Percentiles rank a stretch among this genome's conserved stretches.
Evolutionary conservation across 352 stramenopile species (phyloP).

Genomic region (Plasmopara viticola): DNA sequence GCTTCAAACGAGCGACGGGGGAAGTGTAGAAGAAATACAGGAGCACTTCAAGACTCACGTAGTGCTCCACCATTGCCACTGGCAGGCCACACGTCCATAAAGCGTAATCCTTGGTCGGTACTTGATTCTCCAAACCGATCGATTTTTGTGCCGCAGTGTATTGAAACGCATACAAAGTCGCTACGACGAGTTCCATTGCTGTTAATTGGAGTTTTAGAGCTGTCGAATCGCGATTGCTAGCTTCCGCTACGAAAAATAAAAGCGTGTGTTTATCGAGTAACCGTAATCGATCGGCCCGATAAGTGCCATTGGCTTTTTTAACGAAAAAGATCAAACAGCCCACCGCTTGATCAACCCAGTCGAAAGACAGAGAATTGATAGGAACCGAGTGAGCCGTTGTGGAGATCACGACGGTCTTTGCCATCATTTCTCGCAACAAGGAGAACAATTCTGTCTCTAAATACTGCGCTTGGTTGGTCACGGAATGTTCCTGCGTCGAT

Average conservation of each 20-base stretch:
- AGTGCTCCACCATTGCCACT: constrained; percentile 25
- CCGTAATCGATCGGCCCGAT: constrained; percentile 23
- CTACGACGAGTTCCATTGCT: constrained; percentile 22
- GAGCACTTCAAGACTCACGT: constrained; percentile 26
- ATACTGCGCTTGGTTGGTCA: constrained; percentile 4
- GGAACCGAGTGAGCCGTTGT: constrained; percentile 6
- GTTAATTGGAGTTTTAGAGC: constrained; percentile 13
- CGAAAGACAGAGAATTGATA: background rate
- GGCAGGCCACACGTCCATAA: constrained; percentile 23
- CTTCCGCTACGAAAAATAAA: constrained; percentile 28
- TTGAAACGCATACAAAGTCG: constrained; percentile 23
- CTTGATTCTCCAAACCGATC: background rate
- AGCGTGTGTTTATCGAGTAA: constrained; percentile 26
- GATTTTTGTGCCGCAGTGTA: constrained; percentile 3
- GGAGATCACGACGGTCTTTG: constrained; percentile 33
- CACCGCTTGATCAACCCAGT: constrained; percentile 28
- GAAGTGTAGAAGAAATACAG: constrained; percentile 32
- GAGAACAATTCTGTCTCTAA: constrained; percentile 31
- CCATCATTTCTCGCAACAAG: constrained; percentile 42
- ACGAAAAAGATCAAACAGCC: constrained; percentile 31
- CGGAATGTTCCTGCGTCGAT: constrained; percentile 5
- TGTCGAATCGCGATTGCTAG: constrained; percentile 5
- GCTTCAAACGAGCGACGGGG: constrained; percentile 14
- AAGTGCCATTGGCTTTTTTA: constrained; percentile 24
- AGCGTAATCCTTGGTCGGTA: constrained; percentile 11